These are phyloP conservation scores for Epichloe sylvatica DNA, from an alignment of 2,329 filamentous ascomycete species.

Conservation along the genomic window DNA sequence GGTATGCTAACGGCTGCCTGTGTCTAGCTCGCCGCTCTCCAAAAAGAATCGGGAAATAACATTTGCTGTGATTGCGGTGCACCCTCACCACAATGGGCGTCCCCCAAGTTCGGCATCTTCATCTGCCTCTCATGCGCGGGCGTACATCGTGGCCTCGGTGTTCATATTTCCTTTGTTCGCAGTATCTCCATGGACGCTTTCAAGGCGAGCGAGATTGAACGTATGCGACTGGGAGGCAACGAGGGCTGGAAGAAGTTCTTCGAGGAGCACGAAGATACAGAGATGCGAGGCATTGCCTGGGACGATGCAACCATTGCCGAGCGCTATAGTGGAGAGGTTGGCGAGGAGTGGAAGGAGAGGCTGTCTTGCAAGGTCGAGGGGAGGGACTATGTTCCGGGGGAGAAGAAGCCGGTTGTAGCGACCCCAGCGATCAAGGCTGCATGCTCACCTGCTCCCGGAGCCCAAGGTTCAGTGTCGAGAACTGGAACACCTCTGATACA, in stretches of 20 bases:
- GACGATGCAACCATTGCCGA: conserved; percentile 84
- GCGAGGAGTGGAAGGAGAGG: conserved; percentile 91
- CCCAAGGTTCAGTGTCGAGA: conserved; percentile 22
- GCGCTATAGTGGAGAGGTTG: conserved; percentile 75
- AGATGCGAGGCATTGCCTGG: conserved; percentile 56
- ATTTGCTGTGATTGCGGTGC: conserved; percentile 90
- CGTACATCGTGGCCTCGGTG: conserved; percentile 83
- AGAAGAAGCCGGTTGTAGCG: conserved; percentile 35
- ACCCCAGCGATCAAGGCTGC: conserved; percentile 10
- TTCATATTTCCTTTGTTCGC: conserved; percentile 96
- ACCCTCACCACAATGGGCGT: conserved; percentile 93
- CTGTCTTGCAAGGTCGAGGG: conserved; percentile 79
- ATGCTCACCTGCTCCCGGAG: conserved; percentile 21
- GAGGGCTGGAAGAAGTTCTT: conserved; percentile 79
- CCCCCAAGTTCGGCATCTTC: conserved; percentile 98
- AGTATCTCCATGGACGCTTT: conserved; percentile 98
- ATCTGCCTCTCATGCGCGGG: conserved; percentile 95
- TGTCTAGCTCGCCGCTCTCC: conserved; percentile 68
- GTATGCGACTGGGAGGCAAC: conserved; percentile 89
- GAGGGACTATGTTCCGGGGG: conserved; percentile 65
- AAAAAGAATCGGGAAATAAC: conserved; percentile 81
- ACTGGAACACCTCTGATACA: conserved; percentile 28
- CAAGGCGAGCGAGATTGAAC: conserved; percentile 80
- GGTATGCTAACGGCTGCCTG: conserved; percentile 1
- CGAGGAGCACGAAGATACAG: conserved; percentile 53